phyloP scores from a whole-genome alignment of 495 filamentous ascomycete species.

The Lasiosphaeris hirsuta region DNA sequence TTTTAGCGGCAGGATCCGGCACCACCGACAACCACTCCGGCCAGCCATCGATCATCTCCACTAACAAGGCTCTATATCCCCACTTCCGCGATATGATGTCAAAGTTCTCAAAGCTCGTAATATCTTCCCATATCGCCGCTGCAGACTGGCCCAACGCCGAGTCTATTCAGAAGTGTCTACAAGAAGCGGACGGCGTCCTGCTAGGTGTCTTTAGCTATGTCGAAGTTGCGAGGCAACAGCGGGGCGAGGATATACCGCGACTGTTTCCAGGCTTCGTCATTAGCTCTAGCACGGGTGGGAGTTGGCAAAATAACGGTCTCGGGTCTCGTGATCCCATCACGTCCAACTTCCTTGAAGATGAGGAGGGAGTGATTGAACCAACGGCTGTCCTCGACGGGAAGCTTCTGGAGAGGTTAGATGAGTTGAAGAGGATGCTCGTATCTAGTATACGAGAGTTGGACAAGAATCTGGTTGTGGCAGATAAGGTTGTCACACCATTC shows the following conservation, averaged over 20 bases:
- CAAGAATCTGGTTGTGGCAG: slow-evolving; percentile 69
- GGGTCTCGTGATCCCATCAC: slow-evolving; percentile 62
- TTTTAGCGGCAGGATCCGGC: slow-evolving; percentile 91
- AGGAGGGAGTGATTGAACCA: slow-evolving; percentile 73
- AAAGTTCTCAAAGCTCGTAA: slow-evolving; percentile 93
- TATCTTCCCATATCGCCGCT: slow-evolving; percentile 97
- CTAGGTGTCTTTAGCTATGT: slow-evolving; percentile 93
- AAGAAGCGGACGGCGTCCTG: slow-evolving; percentile 93
- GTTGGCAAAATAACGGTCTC: slow-evolving; percentile 90
- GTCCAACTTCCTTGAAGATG: slow-evolving; percentile 80
- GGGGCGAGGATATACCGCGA: slow-evolving; percentile 84
- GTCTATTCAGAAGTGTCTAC: slow-evolving; percentile 87
- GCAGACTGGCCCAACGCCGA: slow-evolving; percentile 87
- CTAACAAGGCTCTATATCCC: slow-evolving; percentile 92
- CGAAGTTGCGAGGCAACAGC: slow-evolving; percentile 86
- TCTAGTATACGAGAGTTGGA: slow-evolving; percentile 81
- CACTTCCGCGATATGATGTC: slow-evolving; percentile 99
- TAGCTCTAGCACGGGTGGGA: slow-evolving; percentile 76
- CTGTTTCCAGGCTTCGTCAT: slow-evolving; percentile 87
- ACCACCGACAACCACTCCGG: slow-evolving; percentile 99
- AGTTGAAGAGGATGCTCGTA: slow-evolving; percentile 74
- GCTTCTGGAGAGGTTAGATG: slow-evolving; percentile 78
- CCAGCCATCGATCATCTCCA: slow-evolving; percentile 97
- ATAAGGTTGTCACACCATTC: slow-evolving; percentile 70
- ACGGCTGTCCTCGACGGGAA: slow-evolving; percentile 67